These are phyloP conservation scores for Colletotrichum sublineola DNA, from an alignment of 2,329 filamentous ascomycete species.

Conservation along the genomic window DNA sequence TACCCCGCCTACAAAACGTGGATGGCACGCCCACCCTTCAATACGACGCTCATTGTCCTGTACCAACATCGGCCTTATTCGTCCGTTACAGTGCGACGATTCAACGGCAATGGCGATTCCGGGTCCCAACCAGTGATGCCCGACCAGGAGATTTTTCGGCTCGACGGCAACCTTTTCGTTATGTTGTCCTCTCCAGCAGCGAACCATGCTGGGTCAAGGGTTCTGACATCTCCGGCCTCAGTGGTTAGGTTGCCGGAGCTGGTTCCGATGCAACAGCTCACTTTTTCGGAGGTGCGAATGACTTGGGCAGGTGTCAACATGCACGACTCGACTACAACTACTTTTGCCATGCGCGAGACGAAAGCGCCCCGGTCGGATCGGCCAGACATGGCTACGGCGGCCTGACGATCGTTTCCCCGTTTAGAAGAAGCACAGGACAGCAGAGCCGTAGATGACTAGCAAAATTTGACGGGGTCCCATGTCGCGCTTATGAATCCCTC, in stretches of 20 bases:
- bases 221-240: neutral
- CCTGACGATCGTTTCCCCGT: conserved; percentile 19
- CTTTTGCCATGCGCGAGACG: neutral
- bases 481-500: neutral
- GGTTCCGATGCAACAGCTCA: conserved; percentile 9
- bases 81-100: neutral
- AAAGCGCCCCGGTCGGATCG: neutral
- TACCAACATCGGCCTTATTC: neutral
- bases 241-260: conserved; percentile 5
- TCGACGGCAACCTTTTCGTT: neutral
- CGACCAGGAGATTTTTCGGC: neutral
- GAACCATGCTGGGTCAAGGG: neutral
- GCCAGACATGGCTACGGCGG: neutral
- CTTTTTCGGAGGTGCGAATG: neutral
- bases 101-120: neutral
- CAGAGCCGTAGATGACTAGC: neutral
- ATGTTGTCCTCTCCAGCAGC: no score
- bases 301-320: neutral
- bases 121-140: neutral
- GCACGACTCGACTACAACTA: neutral
- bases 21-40: neutral
- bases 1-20: neutral
- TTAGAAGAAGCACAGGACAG: neutral
- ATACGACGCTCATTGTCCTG: neutral
- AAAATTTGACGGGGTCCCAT: neutral